Evolutionary conservation across 2,329 filamentous ascomycete genomes (phyloP).

Genomic region (Penicillium vulpinum): DNA sequence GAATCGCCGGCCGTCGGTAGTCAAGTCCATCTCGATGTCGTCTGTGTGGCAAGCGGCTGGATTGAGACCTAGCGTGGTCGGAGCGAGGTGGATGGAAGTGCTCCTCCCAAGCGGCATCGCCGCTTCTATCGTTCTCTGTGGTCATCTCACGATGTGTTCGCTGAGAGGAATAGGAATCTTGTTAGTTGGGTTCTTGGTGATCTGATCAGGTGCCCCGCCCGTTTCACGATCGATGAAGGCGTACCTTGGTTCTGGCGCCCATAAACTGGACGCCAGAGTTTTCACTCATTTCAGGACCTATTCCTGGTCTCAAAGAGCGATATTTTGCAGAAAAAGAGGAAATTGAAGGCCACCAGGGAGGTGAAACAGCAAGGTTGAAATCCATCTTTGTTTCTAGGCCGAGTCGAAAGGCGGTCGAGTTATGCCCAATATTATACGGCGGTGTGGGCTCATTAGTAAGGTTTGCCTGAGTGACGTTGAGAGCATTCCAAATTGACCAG

Average conservation of each 20-base stretch:
- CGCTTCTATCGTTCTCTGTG: constrained; percentile 27
- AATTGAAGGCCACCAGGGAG: constrained; percentile 1
- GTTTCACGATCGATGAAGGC: constrained; percentile 16
- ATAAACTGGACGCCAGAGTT: constrained; percentile 39
- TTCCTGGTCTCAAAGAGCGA: not conserved
- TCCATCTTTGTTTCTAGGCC: constrained; percentile 12
- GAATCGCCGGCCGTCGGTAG: constrained; percentile 52
- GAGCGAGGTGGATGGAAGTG: constrained; percentile 28
- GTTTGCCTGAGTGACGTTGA: not conserved
- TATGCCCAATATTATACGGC: not conserved
- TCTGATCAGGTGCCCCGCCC: constrained; percentile 26
- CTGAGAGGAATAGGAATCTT: constrained; percentile 22
- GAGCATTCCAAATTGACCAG: not conserved
- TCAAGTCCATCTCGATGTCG: constrained; percentile 57
- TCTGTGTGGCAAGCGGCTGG: constrained; percentile 31
- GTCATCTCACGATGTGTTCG: constrained; percentile 41
- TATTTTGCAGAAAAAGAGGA: not conserved
- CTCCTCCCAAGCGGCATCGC: constrained; percentile 28
- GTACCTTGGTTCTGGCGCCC: constrained; percentile 42
- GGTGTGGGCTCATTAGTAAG: not conserved
- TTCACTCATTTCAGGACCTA: constrained; percentile 35
- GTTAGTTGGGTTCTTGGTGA: constrained; percentile 18
- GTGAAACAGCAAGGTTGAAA: constrained; percentile 1
- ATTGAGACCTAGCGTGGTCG: constrained; percentile 17
- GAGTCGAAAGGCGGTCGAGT: constrained; percentile 3